These are phyloP conservation scores for Monilinia fructigena DNA, from an alignment of 2,329 filamentous ascomycete species.

Conservation along the genomic window DNA sequence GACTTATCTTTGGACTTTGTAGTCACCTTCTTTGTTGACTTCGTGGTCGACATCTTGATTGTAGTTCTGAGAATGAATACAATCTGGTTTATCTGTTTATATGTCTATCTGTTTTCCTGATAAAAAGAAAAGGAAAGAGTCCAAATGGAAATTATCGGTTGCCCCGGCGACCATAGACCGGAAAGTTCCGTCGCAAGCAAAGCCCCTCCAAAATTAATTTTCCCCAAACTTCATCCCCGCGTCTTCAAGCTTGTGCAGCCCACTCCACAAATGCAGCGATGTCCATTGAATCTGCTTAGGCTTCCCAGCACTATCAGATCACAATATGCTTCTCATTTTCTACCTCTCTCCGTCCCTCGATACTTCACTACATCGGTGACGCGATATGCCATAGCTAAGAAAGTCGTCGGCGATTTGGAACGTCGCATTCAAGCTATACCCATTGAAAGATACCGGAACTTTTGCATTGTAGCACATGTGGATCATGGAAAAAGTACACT, in stretches of 20 bases:
- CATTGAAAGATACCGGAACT: slow-evolving; percentile 82
- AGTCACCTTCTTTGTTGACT: background rate
- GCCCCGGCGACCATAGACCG: slow-evolving; percentile 24
- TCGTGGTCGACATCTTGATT: slow-evolving; percentile 13
- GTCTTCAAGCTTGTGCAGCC: slow-evolving; percentile 21
- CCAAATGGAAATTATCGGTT: slow-evolving; percentile 13
- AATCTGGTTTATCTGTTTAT: background rate
- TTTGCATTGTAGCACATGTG: slow-evolving; percentile 98
- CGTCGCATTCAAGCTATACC: slow-evolving; percentile 70
- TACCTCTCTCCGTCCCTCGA: slow-evolving; percentile 17
- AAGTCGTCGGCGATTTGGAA: slow-evolving; percentile 48
- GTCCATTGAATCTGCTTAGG: slow-evolving; percentile 39
- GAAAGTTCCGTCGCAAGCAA: slow-evolving; percentile 19
- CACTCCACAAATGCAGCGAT: slow-evolving; percentile 41
- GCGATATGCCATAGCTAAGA: slow-evolving; percentile 36
- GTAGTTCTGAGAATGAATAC: background rate
- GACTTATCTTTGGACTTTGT: slow-evolving; percentile 40
- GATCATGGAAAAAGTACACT: slow-evolving; percentile 98
- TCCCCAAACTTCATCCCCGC: slow-evolving; percentile 9
- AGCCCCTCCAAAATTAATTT: slow-evolving; percentile 5
- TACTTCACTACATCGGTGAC: slow-evolving; percentile 36
- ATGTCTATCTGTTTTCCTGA: slow-evolving; percentile 1
- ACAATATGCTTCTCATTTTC: slow-evolving; percentile 37
- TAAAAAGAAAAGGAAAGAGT: slow-evolving; percentile 18
- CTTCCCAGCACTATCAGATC: slow-evolving; percentile 39